Conservation (phyloP, 2,329 filamentous ascomycete genomes). For the Fusarium oligoseptatum region DNA sequence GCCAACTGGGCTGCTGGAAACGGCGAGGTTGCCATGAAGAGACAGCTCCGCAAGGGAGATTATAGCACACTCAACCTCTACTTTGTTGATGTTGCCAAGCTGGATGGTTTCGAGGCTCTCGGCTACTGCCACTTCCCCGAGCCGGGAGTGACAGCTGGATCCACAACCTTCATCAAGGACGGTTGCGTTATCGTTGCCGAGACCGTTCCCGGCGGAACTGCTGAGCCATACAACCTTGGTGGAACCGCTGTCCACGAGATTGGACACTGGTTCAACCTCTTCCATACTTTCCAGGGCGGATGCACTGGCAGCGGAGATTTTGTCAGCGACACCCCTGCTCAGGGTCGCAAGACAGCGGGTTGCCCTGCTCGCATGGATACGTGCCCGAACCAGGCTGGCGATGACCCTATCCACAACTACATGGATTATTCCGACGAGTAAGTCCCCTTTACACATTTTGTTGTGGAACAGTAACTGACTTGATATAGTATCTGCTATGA, state of each 20-base stretch:
- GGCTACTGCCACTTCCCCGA: conserved; percentile 64
- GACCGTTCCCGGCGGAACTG: conserved; percentile 55
- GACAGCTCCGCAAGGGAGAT: conserved; percentile 58
- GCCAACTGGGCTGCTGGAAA: conserved; percentile 58
- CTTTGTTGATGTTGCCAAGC: conserved; percentile 40
- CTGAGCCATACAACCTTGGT: conserved; percentile 49
- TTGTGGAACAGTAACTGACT: not conserved
- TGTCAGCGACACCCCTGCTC: conserved; percentile 57
- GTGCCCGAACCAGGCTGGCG: conserved; percentile 49
- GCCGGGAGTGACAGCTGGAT: conserved; percentile 28
- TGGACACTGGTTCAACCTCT: conserved; percentile 59
- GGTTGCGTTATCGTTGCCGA: conserved; percentile 56
- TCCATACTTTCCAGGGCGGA: conserved; percentile 57
- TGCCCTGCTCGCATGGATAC: conserved; percentile 53
- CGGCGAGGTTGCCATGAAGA: conserved; percentile 60
- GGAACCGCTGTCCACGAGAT: conserved; percentile 52
- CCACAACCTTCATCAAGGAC: conserved; percentile 50
- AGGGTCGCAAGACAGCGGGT: conserved; percentile 49
- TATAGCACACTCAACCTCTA: conserved; percentile 57
- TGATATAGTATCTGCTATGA: conserved; percentile 36
- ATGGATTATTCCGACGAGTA: conserved; percentile 60
- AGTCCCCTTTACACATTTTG: not conserved
- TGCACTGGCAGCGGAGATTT: conserved; percentile 54
- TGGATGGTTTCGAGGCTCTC: conserved; percentile 30
- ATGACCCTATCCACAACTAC: conserved; percentile 54